Conservation (phyloP, 2,329 filamentous ascomycete genomes). For the Bipolaris sorokiniana region DNA sequence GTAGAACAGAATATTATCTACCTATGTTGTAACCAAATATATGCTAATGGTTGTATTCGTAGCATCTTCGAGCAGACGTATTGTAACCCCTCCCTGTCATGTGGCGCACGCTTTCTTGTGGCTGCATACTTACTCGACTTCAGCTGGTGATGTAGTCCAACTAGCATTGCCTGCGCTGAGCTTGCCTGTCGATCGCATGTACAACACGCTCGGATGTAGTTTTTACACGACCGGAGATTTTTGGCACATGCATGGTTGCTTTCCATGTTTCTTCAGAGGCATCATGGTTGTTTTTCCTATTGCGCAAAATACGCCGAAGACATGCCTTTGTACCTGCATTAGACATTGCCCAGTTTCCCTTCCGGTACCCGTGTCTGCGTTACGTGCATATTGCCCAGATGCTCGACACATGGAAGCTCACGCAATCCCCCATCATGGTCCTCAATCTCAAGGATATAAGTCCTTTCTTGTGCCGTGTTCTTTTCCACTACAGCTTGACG, state of each 20-base stretch:
- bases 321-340: constrained; percentile 15
- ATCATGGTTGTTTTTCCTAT: too few relatives aligned
- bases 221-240: neutral
- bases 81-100: too few relatives aligned
- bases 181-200: too few relatives aligned
- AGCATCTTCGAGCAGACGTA: too few relatives aligned
- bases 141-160: too few relatives aligned
- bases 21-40: too few relatives aligned
- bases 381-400: neutral
- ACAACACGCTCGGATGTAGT: too few relatives aligned
- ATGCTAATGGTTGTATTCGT: too few relatives aligned
- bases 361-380: neutral
- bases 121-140: too few relatives aligned
- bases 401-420: constrained; percentile 1
- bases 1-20: too few relatives aligned
- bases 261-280: neutral
- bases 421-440: constrained; percentile 27
- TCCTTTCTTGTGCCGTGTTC: neutral
- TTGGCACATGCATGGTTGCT: neutral
- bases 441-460: constrained; percentile 24
- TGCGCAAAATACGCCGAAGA: constrained; percentile 1
- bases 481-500: neutral
- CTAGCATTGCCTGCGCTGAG: too few relatives aligned
- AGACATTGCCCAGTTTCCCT: neutral
- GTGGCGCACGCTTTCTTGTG: too few relatives aligned